Base-by-base conservation (phyloP, 192 early-diverging fungal genomes). In the Umbelopsis ramanniana region DNA sequence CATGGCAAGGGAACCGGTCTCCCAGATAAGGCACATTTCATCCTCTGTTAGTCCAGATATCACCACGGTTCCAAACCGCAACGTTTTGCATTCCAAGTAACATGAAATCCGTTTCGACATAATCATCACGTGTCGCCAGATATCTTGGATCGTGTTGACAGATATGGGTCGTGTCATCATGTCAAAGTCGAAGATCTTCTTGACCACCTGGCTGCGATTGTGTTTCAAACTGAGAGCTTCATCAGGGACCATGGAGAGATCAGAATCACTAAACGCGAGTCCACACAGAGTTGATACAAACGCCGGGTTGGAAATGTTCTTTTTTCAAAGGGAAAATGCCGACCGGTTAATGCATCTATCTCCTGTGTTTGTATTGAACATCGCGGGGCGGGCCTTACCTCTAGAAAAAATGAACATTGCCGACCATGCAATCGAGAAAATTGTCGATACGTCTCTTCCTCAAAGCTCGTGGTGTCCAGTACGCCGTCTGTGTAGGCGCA, bases 171-270 rank as follows among this genome's bases (percentile, higher is more conserved):
- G 57, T 19, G 57, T 63, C 26, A 63, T 29, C 26, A 63, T 63
- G 17, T 63, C 57, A 35, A 63, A 63, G 15, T 63, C 26, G 17
- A 63, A 63, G 17, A 63, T 63, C 57, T 63, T 63, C 15, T 63
- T 63, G 3, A 63, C 3, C 0, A 63, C 57, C 35, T 63, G 57
- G 26, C 11, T 63, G 3, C 57, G 26, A 29, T 11, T 63, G n/a
- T 63, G 57, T 19, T 63, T 63, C 26, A 12, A 37, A 2, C 35
- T 14, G 10, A 63, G 26, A 35, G 29, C 33, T n/a, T 38, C 33
- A 6, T 63, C 29, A 37, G 57, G 33, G 0, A 63, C 57, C 33
- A 63, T 19, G 10, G 57, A 63, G 11, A 63, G 33, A 19, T 63
- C 57, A 4, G 57, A 63, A 26, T 63, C 57, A 26, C 57, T 63